Evolutionary conservation across 495 filamentous ascomycete species (phyloP), one percentile per base, ranked within the genome.

Genomic region (Cercophora samala): DNA sequence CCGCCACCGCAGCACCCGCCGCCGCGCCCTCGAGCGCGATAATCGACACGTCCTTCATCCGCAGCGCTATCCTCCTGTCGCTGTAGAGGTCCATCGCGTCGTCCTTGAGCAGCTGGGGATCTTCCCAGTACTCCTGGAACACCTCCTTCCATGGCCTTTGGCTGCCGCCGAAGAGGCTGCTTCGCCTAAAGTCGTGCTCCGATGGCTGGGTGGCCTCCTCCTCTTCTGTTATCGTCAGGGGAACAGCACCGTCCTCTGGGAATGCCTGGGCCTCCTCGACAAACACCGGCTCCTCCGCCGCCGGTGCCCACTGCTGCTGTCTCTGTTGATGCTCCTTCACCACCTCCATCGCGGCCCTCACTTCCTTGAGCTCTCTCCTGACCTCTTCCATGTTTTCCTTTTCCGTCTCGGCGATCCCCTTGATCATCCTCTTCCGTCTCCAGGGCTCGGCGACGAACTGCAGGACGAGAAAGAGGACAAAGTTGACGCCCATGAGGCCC

Each of bases 401-500:
- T 25, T 83, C 81, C 58, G 75, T 75, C 72, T 89, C 88, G 64
- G 87, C 87, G 58, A 99, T 91, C 17, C 90, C 92, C 66, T 84
- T 85, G 32, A 97, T 90, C 64, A 99, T 82, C 69, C 93, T 78
- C 69, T 81, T 84, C 69, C 95, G 82, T 66, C 92, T 87, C 93
- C 93, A 97, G 8, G 95, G 95, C 81, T 99, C 95, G 58, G 97
- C 88, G n/a, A 91, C 88, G 71, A 96, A 88, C 79, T 98, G 91
- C 72, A 96, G 88, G 58, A 93, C 84, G 55, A 99, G 76, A 75
- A 99, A 93, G 52, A 99, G 75, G 52, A 98, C 76, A 3, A 98
- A 89, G 72, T 99, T 99, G 55, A 98, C 85, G 6, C 95, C 93
- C 95, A 99, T 98, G 69, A 99, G 78, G 0, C 95, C 95, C 89